Evolutionary conservation across 148 eudicot species (phyloP).

Genomic region (Amaranthus cruentus): DNA sequence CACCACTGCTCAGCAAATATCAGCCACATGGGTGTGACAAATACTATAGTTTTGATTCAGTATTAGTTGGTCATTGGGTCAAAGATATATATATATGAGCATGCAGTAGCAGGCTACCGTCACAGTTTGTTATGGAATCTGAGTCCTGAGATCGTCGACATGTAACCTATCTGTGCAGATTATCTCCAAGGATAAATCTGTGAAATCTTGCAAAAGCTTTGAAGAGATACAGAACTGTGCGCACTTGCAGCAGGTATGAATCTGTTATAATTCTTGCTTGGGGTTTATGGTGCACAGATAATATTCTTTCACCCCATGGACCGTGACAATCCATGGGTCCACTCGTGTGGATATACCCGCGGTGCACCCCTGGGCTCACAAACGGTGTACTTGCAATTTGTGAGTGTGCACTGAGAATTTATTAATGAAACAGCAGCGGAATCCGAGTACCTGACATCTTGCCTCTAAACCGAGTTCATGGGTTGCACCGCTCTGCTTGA

Average conservation of each 20-base stretch:
- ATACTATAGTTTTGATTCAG: conserved; percentile 82
- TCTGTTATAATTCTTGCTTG: not conserved
- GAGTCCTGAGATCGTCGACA: not conserved
- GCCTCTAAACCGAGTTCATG: too few relatives aligned
- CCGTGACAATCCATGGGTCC: too few relatives aligned
- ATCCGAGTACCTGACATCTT: too few relatives aligned
- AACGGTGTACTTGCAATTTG: conserved; percentile 36
- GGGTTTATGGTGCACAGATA: too few relatives aligned
- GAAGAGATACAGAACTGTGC: conserved; percentile 72
- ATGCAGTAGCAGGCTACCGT: not conserved
- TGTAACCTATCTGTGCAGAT: conserved; percentile 44
- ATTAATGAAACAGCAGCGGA: too few relatives aligned
- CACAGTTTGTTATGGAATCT: too few relatives aligned
- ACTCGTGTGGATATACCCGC: conserved; percentile 9
- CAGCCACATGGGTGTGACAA: conserved; percentile 94
- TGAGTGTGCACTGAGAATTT: too few relatives aligned
- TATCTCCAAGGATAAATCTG: conserved; percentile 94
- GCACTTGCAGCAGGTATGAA: conserved; percentile 76
- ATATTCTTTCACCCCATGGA: too few relatives aligned
- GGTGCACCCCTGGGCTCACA: conserved; percentile 88
- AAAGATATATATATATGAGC: not conserved
- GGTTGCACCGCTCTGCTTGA: too few relatives aligned
- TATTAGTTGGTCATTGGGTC: conserved; percentile 54
- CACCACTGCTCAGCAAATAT: conserved; percentile 51
- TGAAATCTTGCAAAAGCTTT: conserved; percentile 69